A percentile compares a stretch with the other conserved stretches of the same genome.
Evolutionary conservation across 1,139 yeast species (phyloP).

Genomic region (Yueomyces sp.): DNA sequence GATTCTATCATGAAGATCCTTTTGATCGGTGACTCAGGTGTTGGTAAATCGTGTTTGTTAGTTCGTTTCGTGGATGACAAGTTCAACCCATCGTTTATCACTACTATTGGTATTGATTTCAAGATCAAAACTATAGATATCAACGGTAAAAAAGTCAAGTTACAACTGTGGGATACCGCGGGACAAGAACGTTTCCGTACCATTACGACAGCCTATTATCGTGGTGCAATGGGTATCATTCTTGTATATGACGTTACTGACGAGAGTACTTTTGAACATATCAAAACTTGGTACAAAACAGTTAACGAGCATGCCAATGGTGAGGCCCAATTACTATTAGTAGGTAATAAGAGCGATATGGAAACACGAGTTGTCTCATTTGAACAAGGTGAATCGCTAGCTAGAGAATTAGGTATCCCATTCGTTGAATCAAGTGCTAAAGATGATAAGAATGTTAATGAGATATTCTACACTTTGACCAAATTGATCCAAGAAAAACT

Average conservation of each 20-base stretch:
- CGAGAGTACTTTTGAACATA: slow-evolving; percentile 74
- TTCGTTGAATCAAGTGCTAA: slow-evolving; percentile 95
- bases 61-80: slow-evolving; percentile 94
- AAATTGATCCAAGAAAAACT: slow-evolving; percentile 73
- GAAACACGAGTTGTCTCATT: slow-evolving; percentile 66
- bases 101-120: slow-evolving; percentile 96
- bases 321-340: slow-evolving; percentile 85
- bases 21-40: slow-evolving; percentile 94
- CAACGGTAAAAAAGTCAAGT: slow-evolving; percentile 82
- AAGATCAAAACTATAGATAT: slow-evolving; percentile 93
- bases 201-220: slow-evolving; percentile 92
- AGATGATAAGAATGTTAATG: slow-evolving; percentile 83
- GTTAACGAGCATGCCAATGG: slow-evolving; percentile 95
- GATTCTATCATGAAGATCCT: slow-evolving; percentile 90
- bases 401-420: slow-evolving; percentile 79
- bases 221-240: slow-evolving; percentile 98
- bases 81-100: slow-evolving; percentile 90
- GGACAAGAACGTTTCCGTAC: slow-evolving; percentile 98
- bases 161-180: slow-evolving; percentile 98
- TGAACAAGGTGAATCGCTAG: slow-evolving; percentile 84
- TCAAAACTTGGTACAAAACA: slow-evolving; percentile 86
- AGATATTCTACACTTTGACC: slow-evolving; percentile 85
- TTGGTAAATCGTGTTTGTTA: slow-evolving; percentile 90
- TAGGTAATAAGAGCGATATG: slow-evolving; percentile 85
- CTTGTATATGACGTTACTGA: slow-evolving; percentile 94